phyloP scores from a whole-genome alignment of 805 yeast species.

The Saccharomycopsis sp. region DNA sequence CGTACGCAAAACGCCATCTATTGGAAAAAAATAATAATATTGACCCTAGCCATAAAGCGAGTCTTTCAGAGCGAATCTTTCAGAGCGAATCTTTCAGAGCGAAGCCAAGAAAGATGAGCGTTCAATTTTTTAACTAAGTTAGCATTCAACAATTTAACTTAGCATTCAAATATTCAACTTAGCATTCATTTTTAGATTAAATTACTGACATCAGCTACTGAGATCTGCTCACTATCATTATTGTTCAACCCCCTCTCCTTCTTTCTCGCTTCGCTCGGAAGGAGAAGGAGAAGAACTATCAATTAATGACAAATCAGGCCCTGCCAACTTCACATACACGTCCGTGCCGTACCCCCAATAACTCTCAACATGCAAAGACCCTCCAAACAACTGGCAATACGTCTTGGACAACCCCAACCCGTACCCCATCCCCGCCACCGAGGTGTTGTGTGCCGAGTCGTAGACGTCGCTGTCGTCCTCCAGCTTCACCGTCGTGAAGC shows the following conservation, averaged over 20 bases:
- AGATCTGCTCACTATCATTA: not conserved
- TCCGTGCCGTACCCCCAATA: constrained; percentile 75
- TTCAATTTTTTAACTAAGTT: too few species aligned
- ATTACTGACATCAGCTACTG: too few species aligned
- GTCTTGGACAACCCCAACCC: constrained; percentile 82
- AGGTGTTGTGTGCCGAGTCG: constrained; percentile 27
- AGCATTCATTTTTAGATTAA: too few species aligned
- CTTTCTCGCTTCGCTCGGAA: not conserved
- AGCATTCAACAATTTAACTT: too few species aligned
- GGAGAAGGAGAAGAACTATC: not conserved
- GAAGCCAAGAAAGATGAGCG: too few species aligned
- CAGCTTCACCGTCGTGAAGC: constrained; percentile 77
- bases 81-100: too few species aligned
- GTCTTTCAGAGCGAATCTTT: too few species aligned
- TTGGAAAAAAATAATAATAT: too few species aligned
- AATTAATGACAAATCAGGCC: constrained; percentile 15
- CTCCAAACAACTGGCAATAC: constrained; percentile 66
- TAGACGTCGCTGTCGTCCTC: constrained; percentile 38
- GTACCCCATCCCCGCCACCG: constrained; percentile 89
- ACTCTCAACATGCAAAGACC: constrained; percentile 58
- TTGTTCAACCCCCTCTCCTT: not conserved
- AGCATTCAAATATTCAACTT: too few species aligned
- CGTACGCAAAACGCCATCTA: too few species aligned
- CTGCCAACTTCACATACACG: constrained; percentile 48
- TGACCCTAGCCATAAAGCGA: too few species aligned